phyloP scores from a whole-genome alignment of 495 filamentous ascomycete species.

The Aspergillus biplanus region DNA sequence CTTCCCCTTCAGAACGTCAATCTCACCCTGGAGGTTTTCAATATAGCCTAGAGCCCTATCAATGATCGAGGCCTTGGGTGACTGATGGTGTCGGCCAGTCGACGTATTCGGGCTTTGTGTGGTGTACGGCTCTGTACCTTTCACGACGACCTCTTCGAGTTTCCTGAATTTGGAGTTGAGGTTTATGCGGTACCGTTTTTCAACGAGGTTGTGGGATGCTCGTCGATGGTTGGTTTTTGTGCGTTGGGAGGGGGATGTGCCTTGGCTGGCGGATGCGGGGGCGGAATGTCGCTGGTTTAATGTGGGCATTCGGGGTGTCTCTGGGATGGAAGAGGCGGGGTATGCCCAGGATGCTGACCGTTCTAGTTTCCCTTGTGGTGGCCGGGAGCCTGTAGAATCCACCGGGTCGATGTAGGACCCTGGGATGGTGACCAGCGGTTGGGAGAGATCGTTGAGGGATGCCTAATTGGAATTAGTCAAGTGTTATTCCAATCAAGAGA shows the following conservation, averaged over 20 bases:
- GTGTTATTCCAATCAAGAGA: too few relatives aligned
- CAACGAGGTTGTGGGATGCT: slow-evolving; percentile 19
- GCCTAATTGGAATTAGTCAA: too few relatives aligned
- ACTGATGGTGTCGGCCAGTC: background rate
- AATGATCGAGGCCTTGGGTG: slow-evolving; percentile 16
- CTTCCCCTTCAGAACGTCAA: background rate
- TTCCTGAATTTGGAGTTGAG: slow-evolving; percentile 16
- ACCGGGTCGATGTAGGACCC: too few relatives aligned
- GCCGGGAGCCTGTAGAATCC: too few relatives aligned
- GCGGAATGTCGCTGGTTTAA: background rate
- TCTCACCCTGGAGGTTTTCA: slow-evolving; percentile 6
- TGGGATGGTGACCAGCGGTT: too few relatives aligned
- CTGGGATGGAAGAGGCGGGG: background rate
- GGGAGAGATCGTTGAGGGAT: too few relatives aligned
- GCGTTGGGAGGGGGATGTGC: background rate
- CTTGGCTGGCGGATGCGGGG: background rate
- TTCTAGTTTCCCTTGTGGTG: too few relatives aligned
- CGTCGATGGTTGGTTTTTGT: slow-evolving; percentile 7
- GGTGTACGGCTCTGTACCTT: background rate
- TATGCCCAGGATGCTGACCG: background rate
- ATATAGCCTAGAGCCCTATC: slow-evolving; percentile 14
- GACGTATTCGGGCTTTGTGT: background rate
- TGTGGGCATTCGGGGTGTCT: background rate
- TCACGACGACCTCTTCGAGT: slow-evolving; percentile 6
- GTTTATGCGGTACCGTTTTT: slow-evolving; percentile 20